Evolutionary conservation across 1,284 basidiomycete genomes (phyloP).

Genomic region (Agroathelia rolfsii): DNA sequence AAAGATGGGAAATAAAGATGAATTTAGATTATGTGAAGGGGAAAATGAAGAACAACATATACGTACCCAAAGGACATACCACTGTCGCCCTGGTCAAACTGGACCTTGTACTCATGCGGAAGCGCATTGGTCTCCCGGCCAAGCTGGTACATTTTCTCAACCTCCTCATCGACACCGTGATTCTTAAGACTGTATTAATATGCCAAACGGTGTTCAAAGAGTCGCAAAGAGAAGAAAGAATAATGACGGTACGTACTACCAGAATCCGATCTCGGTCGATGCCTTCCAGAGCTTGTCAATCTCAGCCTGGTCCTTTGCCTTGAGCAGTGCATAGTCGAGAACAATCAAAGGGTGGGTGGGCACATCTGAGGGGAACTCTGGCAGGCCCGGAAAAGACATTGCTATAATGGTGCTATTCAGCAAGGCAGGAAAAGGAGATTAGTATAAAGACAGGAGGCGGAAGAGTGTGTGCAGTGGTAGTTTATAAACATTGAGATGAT

Average conservation of each 20-base stretch:
- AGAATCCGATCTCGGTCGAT: conserved; percentile 40
- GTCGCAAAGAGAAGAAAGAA: too few species aligned
- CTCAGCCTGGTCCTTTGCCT: conserved; percentile 26
- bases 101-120: conserved; percentile 52
- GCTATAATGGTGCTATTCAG: too few species aligned
- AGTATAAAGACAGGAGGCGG: too few species aligned
- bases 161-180: conserved; percentile 46
- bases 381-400: conserved; percentile 13
- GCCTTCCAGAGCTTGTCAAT: conserved; percentile 40
- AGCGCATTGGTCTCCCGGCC: conserved; percentile 47
- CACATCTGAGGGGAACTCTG: conserved; percentile 39
- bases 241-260: conserved; percentile 35
- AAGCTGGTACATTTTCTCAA: conserved; percentile 49
- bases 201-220: background rate
- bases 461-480: too few species aligned
- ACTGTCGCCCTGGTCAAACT: conserved; percentile 54
- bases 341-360: conserved; percentile 40
- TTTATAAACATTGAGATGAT: too few species aligned
- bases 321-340: conserved; percentile 38
- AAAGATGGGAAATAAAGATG: too few species aligned
- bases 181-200: conserved; percentile 40
- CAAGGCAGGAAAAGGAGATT: too few species aligned
- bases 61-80: conserved; percentile 52
- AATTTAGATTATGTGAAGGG: background rate
- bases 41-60: background rate